Base-by-base conservation (phyloP, 1,284 basidiomycete genomes). In the Moesziomyces sp. region DNA sequence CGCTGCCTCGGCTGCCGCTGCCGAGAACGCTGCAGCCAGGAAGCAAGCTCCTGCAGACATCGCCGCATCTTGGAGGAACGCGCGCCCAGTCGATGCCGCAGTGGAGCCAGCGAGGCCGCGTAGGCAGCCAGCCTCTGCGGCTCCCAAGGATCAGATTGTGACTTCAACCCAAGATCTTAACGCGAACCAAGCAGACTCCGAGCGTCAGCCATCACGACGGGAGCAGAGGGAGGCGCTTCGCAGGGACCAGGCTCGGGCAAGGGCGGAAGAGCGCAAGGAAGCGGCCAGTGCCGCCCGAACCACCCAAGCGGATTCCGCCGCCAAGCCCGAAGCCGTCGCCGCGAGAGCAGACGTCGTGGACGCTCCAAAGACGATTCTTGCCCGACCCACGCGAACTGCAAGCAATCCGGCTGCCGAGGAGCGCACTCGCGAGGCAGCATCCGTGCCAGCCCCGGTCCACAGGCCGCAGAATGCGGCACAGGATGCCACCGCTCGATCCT, bases 21-120 rank as follows among this genome's bases (percentile, higher is more conserved):
- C 57, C 24, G 52, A 61, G 13, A 30, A 44, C 16, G 28, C 44
- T 4, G 11, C 51, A 8, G 43, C 30, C 30, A 58, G 72, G 24
- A 63, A 70, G 46, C 19, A 58, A 21, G 65, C 65, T 23, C 60
- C 58, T 10, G 74, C 74, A 24, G 74, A 76, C 52, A 68, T 52
- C 23, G 70, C 60, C 11, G 52, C 53, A 18, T 67, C 70, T 4
- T 73, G 70, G 70, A 59, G 70, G 51, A 67, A 58, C 19, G 49
- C 63, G 43, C 63, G 60, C 11, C 47, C 47, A 13, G 55, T 57
- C 21, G 18, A n/a, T 21, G 30, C 13, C 11, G 24, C 50, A 19
- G 35, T 19, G 14, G 42, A 68, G 1, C 24, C 48, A 2, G 19
- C 54, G 7, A 58, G 38, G 30, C 19, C 28, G 16, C 60, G 52